Base-by-base conservation (phyloP, 75 land plant genomes). In the Cupressus sempervirens region DNA sequence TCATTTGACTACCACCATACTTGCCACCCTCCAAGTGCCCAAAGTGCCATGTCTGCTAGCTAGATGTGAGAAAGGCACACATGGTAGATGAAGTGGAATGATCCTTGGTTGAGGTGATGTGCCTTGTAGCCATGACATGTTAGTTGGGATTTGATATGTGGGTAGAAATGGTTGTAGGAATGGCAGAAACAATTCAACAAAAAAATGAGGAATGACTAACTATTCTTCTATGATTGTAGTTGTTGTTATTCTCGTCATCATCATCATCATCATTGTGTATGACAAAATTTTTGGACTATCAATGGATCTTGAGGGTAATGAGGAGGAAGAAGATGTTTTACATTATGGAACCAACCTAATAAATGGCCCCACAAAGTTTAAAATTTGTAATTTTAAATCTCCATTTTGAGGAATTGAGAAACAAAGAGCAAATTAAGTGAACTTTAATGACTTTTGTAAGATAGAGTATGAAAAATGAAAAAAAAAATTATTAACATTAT, bases 301-400 rank as follows among this genome's bases (percentile, higher is more conserved):
- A 2, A 82, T 85, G 23, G 91, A 90, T 23, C 83, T 15, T 3
- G 89, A 84, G 40, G 76, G 46, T 40, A 86, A 46, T 12, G 94
- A 93, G 2, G 94, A 89, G 2, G 91, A 88, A 50, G 91, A 91
- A 0, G 91, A 88, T 1, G 90, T 84, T 34, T 79, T 84, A 3
- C 82, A 83, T 80, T 48, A 26, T 36, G 68, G 9, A 13, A 53
- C 73, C 1, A 45, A 13, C 15, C 2, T 1, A 23, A 43, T 38
- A 7, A 76, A 1, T 36, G 10, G 16, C 3, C 10, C 4, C 0
- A 79, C 32, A n/a, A 45, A 10, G 4, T 20, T 40, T 3, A 5
- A 26, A 79, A 79, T n/a, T 30, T 8, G 32, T 0, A 26, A 43
- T 10, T 26, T 7, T 0, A 9, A n/a, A 12, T n/a, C 50, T 4